These are phyloP conservation scores for Rhodotorula taiwanensis DNA, from an alignment of 768 basidiomycete species.

Conservation along the genomic window DNA sequence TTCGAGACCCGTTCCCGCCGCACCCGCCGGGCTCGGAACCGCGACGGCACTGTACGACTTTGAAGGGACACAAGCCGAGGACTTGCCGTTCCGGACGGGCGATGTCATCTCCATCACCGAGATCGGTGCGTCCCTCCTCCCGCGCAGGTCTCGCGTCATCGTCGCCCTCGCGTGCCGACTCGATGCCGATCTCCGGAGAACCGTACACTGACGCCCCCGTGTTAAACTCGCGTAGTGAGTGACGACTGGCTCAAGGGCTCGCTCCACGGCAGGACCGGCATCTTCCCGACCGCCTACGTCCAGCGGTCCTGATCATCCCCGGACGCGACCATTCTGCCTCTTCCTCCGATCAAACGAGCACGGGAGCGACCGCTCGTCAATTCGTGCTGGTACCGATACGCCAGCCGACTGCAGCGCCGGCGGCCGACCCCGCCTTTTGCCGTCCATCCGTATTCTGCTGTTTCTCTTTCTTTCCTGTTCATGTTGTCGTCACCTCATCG, in stretches of 20 bases:
- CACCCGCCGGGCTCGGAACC: background rate
- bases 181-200: too few relatives aligned
- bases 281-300: constrained; percentile 44
- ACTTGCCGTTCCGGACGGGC: constrained; percentile 45
- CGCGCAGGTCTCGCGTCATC: background rate
- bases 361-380: too few relatives aligned
- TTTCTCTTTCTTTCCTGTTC: too few relatives aligned
- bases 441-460: too few relatives aligned
- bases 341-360: too few relatives aligned
- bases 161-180: constrained; percentile 34
- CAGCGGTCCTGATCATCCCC: constrained; percentile 1
- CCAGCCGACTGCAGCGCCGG: too few relatives aligned
- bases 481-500: too few relatives aligned
- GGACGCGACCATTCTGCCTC: too few relatives aligned
- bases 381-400: too few relatives aligned
- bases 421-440: too few relatives aligned
- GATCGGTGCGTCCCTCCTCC: constrained; percentile 14
- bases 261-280: constrained; percentile 43
- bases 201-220: background rate
- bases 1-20: background rate
- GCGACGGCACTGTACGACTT: constrained; percentile 31
- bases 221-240: constrained; percentile 34
- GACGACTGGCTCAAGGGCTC: constrained; percentile 49
- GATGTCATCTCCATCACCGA: constrained; percentile 42
- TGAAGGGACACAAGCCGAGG: constrained; percentile 38